Conservation (phyloP, 192 early-diverging fungal species). For the Lobosporangium transversale region DNA sequence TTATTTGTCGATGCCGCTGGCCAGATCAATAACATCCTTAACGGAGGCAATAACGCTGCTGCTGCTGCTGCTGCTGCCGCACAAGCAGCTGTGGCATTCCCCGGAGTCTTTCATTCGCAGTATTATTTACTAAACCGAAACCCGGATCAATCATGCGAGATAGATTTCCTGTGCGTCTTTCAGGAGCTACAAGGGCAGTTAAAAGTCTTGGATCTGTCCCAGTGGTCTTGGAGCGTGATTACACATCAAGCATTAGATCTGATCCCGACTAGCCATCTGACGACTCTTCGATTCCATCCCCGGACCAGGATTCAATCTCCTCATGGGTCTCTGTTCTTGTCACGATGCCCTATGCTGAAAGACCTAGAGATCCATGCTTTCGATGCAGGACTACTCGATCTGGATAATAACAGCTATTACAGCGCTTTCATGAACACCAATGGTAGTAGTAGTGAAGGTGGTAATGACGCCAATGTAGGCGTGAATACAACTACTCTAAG, state of each 20-base stretch:
- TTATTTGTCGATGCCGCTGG: background rate
- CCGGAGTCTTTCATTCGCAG: slow-evolving; percentile 14
- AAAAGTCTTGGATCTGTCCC: slow-evolving; percentile 22
- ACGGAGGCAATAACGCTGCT: background rate
- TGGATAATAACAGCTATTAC: background rate
- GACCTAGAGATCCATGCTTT: slow-evolving; percentile 9
- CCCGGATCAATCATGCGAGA: slow-evolving; percentile 13
- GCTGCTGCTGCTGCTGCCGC: background rate
- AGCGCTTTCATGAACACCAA: no score
- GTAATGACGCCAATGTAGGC: no score
- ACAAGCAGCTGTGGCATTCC: background rate
- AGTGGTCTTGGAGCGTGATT: slow-evolving; percentile 27
- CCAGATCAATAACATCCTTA: slow-evolving; percentile 7
- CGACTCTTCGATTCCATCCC: slow-evolving; percentile 17
- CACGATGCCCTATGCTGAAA: slow-evolving; percentile 1
- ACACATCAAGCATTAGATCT: slow-evolving; percentile 7
- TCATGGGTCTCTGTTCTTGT: slow-evolving; percentile 9
- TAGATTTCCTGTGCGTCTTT: slow-evolving; percentile 17
- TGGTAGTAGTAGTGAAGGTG: no score
- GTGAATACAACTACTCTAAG: background rate
- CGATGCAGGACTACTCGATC: slow-evolving; percentile 10
- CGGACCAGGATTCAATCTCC: slow-evolving; percentile 8
- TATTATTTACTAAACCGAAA: slow-evolving; percentile 10
- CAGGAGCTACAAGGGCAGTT: slow-evolving; percentile 20
- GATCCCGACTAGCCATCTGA: slow-evolving; percentile 10